These are phyloP conservation scores for Blastomyces gilchristii DNA, from an alignment of 2,329 filamentous ascomycete genomes.

Conservation along the genomic window DNA sequence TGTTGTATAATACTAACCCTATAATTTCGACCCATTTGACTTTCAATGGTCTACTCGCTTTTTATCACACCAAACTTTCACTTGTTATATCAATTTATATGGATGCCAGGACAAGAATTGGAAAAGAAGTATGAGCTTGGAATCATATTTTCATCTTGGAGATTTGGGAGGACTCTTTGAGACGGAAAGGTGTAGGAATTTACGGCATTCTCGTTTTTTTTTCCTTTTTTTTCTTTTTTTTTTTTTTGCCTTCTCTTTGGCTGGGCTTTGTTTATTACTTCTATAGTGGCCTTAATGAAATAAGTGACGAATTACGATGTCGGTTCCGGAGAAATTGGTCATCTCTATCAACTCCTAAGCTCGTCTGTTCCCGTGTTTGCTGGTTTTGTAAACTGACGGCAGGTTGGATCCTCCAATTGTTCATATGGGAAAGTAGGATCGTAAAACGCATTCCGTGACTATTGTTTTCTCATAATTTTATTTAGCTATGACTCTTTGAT, in stretches of 20 bases:
- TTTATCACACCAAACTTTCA: not conserved
- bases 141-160: not conserved
- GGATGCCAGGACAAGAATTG: not conserved
- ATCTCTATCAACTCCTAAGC: not conserved
- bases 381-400: not conserved
- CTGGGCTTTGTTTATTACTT: not conserved
- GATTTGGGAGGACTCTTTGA: not conserved
- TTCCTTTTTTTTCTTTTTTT: not conserved
- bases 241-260: not conserved
- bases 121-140: not conserved
- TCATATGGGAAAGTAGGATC: no score
- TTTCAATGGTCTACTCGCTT: not conserved
- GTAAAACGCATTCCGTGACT: no score
- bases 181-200: not conserved
- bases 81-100: not conserved
- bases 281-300: not conserved
- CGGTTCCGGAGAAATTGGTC: not conserved
- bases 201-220: not conserved
- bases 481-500: no score
- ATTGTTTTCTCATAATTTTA: no score
- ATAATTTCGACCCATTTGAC: not conserved
- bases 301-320: not conserved
- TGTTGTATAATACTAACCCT: not conserved
- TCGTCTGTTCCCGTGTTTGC: not conserved
- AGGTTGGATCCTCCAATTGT: not conserved